Evolutionary conservation across 352 stramenopile genomes (phyloP).

Genomic region (Globisporangium middletonii): DNA sequence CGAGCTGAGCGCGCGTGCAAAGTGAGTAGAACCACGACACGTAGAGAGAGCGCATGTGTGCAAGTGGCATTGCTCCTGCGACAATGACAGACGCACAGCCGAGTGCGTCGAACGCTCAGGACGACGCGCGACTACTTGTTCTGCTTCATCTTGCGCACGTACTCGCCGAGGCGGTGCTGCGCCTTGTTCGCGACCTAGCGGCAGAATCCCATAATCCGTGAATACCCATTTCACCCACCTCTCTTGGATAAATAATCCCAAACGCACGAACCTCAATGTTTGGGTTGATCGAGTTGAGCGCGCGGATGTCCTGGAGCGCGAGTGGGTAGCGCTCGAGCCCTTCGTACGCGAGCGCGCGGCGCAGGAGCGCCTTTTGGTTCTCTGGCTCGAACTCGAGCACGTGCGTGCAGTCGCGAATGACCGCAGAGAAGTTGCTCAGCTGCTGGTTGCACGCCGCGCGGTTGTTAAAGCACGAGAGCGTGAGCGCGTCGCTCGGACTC

Average conservation of each 20-base stretch:
- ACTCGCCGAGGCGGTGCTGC: slow-evolving; percentile 85
- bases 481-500: slow-evolving; percentile 67
- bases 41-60: too few relatives aligned
- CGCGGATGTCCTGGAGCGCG: slow-evolving; percentile 82
- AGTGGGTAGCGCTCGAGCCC: slow-evolving; percentile 92
- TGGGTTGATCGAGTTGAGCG: slow-evolving; percentile 82
- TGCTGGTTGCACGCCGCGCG: slow-evolving; percentile 95
- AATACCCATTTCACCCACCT: not conserved
- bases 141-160: slow-evolving; percentile 84
- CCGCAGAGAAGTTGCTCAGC: slow-evolving; percentile 95
- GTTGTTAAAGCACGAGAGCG: slow-evolving; percentile 94
- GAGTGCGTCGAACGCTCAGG: not conserved
- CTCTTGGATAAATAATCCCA: too few relatives aligned
- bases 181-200: slow-evolving; percentile 82
- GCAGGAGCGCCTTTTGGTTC: slow-evolving; percentile 95
- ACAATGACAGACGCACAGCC: too few relatives aligned
- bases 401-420: slow-evolving; percentile 93
- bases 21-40: not conserved
- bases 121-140: slow-evolving; percentile 35
- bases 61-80: too few relatives aligned
- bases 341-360: slow-evolving; percentile 93
- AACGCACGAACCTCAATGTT: slow-evolving; percentile 66
- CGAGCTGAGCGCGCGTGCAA: not conserved
- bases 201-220: not conserved
- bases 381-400: slow-evolving; percentile 92